Evolutionary conservation across 208 protist genomes (phyloP).

Genomic region (Balamuthia mandrillaris): DNA sequence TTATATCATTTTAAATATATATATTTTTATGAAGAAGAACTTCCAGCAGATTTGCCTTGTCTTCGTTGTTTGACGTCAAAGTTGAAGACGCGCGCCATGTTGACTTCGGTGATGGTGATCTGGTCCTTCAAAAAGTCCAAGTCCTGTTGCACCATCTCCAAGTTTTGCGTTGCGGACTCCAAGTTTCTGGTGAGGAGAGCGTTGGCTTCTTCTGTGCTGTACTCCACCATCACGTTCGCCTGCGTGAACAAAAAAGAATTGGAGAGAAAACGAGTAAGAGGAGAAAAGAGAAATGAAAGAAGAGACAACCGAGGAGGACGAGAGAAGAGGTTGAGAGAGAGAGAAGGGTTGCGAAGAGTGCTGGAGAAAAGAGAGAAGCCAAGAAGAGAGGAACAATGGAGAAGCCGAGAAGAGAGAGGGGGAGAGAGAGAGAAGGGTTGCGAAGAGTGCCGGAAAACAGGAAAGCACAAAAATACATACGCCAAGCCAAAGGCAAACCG

Average conservation of each 20-base stretch:
- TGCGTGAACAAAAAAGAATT: slow-evolving; percentile 86
- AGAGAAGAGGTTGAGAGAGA: too few relatives aligned
- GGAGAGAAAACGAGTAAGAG: too few relatives aligned
- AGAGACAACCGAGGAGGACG: too few relatives aligned
- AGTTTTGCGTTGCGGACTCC: slow-evolving; percentile 74
- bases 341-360: too few relatives aligned
- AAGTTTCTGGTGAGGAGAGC: slow-evolving; percentile 85
- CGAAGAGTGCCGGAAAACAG: not conserved
- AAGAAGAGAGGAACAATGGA: too few relatives aligned
- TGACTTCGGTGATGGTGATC: slow-evolving; percentile 91
- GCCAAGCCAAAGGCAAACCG: slow-evolving; percentile 31
- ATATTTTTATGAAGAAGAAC: too few relatives aligned
- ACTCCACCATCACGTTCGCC: slow-evolving; percentile 95
- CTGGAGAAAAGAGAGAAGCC: too few relatives aligned
- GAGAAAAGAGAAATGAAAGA: too few relatives aligned
- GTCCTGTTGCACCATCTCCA: slow-evolving; percentile 85
- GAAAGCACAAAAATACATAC: not conserved
- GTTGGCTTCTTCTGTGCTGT: slow-evolving; percentile 89
- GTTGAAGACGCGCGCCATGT: slow-evolving; percentile 34
- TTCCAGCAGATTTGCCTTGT: too few relatives aligned
- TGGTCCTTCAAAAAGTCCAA: slow-evolving; percentile 92
- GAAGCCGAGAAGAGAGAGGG: too few relatives aligned
- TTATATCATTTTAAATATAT: too few relatives aligned
- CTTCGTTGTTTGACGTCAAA: slow-evolving; percentile 24
- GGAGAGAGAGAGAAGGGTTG: not conserved